Conservation (phyloP, 1,284 basidiomycete genomes). For the Rhizoctonia solani region DNA sequence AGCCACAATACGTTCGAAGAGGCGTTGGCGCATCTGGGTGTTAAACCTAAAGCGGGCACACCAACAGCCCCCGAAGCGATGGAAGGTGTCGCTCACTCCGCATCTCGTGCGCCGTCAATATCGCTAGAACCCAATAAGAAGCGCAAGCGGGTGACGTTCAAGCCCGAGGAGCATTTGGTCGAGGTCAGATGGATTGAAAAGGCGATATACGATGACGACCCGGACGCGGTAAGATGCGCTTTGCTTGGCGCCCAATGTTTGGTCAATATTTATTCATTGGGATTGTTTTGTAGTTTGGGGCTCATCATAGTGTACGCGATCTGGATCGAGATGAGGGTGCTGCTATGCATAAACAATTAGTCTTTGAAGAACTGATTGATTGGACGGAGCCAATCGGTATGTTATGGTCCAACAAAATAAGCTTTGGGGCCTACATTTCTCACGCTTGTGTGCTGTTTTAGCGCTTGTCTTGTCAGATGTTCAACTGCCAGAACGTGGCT, state of each 20-base stretch:
- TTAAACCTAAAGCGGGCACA: conserved; percentile 60
- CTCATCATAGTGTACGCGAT: conserved; percentile 69
- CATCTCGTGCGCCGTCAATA: conserved; percentile 49
- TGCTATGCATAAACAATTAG: conserved; percentile 71
- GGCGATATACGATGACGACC: conserved; percentile 83
- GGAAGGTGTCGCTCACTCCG: conserved; percentile 43
- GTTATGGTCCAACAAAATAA: conserved; percentile 34
- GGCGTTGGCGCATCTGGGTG: conserved; percentile 68
- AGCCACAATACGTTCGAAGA: conserved; percentile 79
- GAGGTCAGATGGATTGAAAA: conserved; percentile 75
- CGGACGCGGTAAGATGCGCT: conserved; percentile 68
- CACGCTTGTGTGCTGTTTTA: conserved; percentile 43
- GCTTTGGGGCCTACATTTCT: conserved; percentile 31
- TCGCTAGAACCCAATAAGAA: conserved; percentile 45
- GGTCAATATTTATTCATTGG: conserved; percentile 13
- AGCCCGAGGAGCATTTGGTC: conserved; percentile 69
- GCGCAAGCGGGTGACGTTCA: conserved; percentile 74
- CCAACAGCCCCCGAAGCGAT: conserved; percentile 13
- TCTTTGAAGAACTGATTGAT: conserved; percentile 79
- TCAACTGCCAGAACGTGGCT: conserved; percentile 59
- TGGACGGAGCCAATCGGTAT: conserved; percentile 78
- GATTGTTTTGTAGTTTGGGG: conserved; percentile 31
- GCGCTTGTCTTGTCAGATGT: conserved; percentile 67
- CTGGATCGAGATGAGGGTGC: conserved; percentile 82
- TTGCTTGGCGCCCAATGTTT: background rate